Conservation (phyloP, 345 rosid species). For the Eucalyptus pauciflora region DNA sequence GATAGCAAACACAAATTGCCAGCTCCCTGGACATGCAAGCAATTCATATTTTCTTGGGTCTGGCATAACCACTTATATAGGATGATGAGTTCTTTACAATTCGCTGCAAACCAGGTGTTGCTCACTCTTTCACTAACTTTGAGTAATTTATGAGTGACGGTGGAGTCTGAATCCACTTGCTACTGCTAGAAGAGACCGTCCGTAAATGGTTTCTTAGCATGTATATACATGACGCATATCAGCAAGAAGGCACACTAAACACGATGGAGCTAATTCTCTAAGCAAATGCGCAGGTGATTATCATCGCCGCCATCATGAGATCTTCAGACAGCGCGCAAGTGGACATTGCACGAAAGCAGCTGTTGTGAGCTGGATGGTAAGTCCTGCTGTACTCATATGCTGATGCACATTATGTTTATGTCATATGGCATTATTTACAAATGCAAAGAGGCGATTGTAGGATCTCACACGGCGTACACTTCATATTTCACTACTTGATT, state of each 20-base stretch:
- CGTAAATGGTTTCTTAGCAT: not conserved
- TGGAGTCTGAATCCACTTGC: not conserved
- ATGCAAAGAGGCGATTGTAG: not conserved
- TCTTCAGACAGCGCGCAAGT: conserved; percentile 22
- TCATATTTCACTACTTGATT: not conserved
- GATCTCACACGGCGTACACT: not conserved
- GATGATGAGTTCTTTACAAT: not conserved
- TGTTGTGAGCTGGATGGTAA: conserved; percentile 64
- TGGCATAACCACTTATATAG: not conserved
- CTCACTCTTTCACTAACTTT: not conserved
- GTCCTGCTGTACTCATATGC: not conserved
- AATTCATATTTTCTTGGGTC: not conserved
- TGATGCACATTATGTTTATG: no score
- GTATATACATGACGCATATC: not conserved
- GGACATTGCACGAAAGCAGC: conserved; percentile 61
- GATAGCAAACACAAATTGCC: not conserved
- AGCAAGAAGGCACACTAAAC: not conserved
- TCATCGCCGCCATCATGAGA: conserved; percentile 2
- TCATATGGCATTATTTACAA: no score
- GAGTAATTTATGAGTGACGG: not conserved
- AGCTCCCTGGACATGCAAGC: not conserved
- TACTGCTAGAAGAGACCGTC: not conserved
- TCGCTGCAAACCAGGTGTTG: not conserved
- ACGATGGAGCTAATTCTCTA: not conserved
- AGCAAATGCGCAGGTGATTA: not conserved